Evolutionary conservation across 1,284 basidiomycete genomes (phyloP).

Genomic region (Pseudozyma sp.): DNA sequence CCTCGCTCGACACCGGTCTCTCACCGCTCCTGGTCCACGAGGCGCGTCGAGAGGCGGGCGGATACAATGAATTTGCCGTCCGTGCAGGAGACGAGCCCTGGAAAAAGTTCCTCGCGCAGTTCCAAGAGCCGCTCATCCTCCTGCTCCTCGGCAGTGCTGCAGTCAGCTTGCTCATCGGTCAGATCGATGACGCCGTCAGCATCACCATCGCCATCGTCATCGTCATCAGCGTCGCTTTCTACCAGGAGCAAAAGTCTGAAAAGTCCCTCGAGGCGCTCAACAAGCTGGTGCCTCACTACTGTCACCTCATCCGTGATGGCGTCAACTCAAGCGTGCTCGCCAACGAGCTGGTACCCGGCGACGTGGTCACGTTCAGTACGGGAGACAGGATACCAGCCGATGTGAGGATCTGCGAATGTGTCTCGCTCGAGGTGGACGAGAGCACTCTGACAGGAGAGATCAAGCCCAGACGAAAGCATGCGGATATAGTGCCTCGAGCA

Average conservation of each 20-base stretch:
- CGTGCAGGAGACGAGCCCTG: slow-evolving; percentile 80
- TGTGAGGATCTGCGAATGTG: slow-evolving; percentile 80
- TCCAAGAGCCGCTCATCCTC: slow-evolving; percentile 92
- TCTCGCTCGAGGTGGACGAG: slow-evolving; percentile 93
- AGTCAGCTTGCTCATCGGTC: slow-evolving; percentile 89
- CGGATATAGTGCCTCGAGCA: slow-evolving; percentile 70
- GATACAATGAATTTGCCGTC: slow-evolving; percentile 88
- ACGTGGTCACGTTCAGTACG: slow-evolving; percentile 85
- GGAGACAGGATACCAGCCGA: slow-evolving; percentile 96
- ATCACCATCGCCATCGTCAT: slow-evolving; percentile 94
- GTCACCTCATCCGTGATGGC: slow-evolving; percentile 83
- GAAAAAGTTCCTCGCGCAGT: slow-evolving; percentile 89
- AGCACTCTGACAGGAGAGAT: slow-evolving; percentile 95
- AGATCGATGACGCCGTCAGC: slow-evolving; percentile 91
- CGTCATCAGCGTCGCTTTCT: slow-evolving; percentile 92
- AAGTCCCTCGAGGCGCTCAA: slow-evolving; percentile 93
- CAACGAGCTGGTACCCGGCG: slow-evolving; percentile 93
- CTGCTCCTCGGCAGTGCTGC: slow-evolving; percentile 87
- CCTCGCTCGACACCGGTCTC: slow-evolving; percentile 52
- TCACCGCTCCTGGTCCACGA: slow-evolving; percentile 34
- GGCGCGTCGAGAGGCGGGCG: slow-evolving; percentile 40
- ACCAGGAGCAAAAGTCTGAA: slow-evolving; percentile 94
- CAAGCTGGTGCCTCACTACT: slow-evolving; percentile 95
- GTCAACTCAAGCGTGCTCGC: slow-evolving; percentile 77
- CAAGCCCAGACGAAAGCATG: slow-evolving; percentile 79